Evolutionary conservation across 2,329 filamentous ascomycete genomes (phyloP), one percentile per base, ranked within the genome.

Genomic region (Trichocomaceae sp.): DNA sequence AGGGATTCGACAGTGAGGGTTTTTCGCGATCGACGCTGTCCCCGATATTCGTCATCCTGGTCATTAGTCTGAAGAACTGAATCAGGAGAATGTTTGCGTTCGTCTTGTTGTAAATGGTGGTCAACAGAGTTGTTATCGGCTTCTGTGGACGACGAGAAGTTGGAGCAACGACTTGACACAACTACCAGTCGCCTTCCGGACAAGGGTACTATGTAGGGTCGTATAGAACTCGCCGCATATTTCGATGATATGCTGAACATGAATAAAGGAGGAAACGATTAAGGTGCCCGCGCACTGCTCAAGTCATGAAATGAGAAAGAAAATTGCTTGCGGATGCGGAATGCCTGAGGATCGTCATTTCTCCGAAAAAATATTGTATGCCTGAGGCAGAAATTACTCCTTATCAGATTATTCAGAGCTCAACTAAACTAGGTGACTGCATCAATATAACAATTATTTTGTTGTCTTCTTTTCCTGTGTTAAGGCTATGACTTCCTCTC

Each of bases 1-100:
- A 74, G 58, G 1, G 67, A 57, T 37, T 67, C 59, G 26, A 72
- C 65, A 33, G 64, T 64, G 8, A 73, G 64, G 3, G 66, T 60
- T 48, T 48, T 62, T 33, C 54, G 55, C 20, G 44, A 22, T 33
- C 20, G 45, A 37, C 47, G 37, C 52, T 33, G 13, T n/a, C 17
- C 41, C 8, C 41, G 33, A 47, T 39, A 22, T 26, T 52, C 48
- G 10, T 5, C 19, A 44, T 50, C 20, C 3, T 42, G 47, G 20
- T 44, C 53, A 33, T 54, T 49, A n/a, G 15, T 44, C 42, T 23
- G 48, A 17, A 15, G 49, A 44, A 22, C 37, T 22, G 52, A 37
- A 13, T 26, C 20, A 41, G 44, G 31, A 45, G 37, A 45, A 22
- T 10, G 35, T 22, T 5, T 8, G n/a, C 35, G 31, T 12, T 47